phyloP scores from a whole-genome alignment of 2,329 filamentous ascomycete species.

The Chrysoporthe austroafricana region DNA sequence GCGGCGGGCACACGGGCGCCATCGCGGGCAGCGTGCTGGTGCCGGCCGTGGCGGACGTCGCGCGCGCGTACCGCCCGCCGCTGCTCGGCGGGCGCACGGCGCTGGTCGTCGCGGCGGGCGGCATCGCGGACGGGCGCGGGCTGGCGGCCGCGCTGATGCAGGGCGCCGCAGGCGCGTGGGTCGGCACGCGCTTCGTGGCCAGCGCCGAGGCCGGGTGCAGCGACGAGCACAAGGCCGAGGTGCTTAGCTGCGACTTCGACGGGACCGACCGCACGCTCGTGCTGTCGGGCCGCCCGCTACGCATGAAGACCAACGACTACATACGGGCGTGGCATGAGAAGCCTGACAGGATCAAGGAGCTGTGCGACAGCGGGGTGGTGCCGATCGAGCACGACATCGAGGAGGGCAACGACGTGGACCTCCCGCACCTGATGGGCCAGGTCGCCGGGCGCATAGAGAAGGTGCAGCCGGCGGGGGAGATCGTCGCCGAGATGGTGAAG shows the following conservation, averaged over 20 bases:
- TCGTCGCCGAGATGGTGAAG: slow-evolving; percentile 88
- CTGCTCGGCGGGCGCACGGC: slow-evolving; percentile 71
- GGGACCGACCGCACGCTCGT: slow-evolving; percentile 85
- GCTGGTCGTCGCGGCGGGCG: slow-evolving; percentile 86
- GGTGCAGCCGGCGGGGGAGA: slow-evolving; percentile 79
- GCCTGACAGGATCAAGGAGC: slow-evolving; percentile 73
- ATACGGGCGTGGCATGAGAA: slow-evolving; percentile 78
- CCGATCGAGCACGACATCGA: slow-evolving; percentile 85
- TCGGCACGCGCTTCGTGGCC: slow-evolving; percentile 91
- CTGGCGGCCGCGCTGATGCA: slow-evolving; percentile 85
- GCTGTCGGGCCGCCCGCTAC: slow-evolving; percentile 77
- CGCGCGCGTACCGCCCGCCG: slow-evolving; percentile 69
- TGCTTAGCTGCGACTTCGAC: slow-evolving; percentile 77
- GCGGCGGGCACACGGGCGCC: slow-evolving; percentile 90
- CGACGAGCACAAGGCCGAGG: slow-evolving; percentile 80
- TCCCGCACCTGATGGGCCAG: slow-evolving; percentile 92
- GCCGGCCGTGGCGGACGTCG: slow-evolving; percentile 85
- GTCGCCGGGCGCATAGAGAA: slow-evolving; percentile 78
- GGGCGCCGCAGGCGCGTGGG: slow-evolving; percentile 88
- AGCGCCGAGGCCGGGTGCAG: slow-evolving; percentile 79
- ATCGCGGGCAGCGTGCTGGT: slow-evolving; percentile 85
- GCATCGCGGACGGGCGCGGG: slow-evolving; percentile 80
- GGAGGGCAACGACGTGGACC: slow-evolving; percentile 78
- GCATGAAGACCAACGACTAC: slow-evolving; percentile 83
- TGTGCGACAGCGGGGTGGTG: slow-evolving; percentile 78